phyloP scores from a whole-genome alignment of 1,284 basidiomycete genomes.

The Coriolopsis trogii region DNA sequence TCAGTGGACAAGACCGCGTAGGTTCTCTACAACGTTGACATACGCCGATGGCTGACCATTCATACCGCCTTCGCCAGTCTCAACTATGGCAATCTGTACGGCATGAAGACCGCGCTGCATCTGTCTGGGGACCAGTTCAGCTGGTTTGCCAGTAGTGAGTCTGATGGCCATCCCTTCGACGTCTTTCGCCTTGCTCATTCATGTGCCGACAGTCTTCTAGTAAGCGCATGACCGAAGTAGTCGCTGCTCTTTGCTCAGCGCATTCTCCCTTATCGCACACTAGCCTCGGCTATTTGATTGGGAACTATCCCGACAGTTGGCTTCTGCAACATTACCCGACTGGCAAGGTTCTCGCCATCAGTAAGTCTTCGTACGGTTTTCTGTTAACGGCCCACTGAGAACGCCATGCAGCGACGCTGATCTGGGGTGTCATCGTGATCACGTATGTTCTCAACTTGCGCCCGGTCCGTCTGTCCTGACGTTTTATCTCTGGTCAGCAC shows the following conservation, averaged over 20 bases:
- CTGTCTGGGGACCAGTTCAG: conserved; percentile 21
- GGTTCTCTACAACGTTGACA: not conserved
- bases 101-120: conserved; percentile 23
- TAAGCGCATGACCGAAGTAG: conserved; percentile 1
- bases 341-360: conserved; percentile 24
- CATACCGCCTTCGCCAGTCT: not conserved
- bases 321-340: conserved; percentile 24
- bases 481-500: conserved; percentile 5
- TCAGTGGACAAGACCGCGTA: conserved; percentile 29
- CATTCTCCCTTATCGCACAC: too few species aligned
- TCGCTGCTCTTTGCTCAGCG: too few species aligned
- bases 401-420: conserved; percentile 13
- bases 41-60: not conserved
- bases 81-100: conserved; percentile 27
- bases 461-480: fast-evolving
- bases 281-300: conserved; percentile 22
- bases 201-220: conserved; percentile 21
- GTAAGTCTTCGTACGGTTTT: conserved; percentile 4
- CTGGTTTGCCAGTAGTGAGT: conserved; percentile 27
- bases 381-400: not conserved
- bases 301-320: conserved; percentile 26
- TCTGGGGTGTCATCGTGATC: conserved; percentile 24
- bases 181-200: not conserved
- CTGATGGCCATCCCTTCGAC: not conserved
- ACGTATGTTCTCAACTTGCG: conserved; percentile 4